Base-by-base conservation (phyloP, 768 basidiomycete species). In the Cystobasidiopsis lactophilus region DNA sequence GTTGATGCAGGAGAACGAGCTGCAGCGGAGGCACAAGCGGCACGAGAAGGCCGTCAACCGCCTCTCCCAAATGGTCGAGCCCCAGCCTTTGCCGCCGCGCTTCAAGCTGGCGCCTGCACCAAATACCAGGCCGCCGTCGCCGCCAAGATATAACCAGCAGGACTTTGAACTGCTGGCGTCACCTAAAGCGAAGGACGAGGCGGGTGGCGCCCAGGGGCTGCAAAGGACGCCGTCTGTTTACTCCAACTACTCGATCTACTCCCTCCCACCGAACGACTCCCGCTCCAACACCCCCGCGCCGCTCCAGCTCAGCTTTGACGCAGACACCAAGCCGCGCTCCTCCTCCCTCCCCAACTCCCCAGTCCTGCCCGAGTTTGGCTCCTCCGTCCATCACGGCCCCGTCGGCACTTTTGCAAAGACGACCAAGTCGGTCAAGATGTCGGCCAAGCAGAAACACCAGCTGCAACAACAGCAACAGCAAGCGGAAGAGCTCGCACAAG, bases 201-300 rank as follows among this genome's bases (percentile, higher is more conserved):
- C 41, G 19, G 41, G 27, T 11, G 41, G 7, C 19, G 19, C 19
- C 19, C 13, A 24, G 27, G 27, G 19, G 19, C 19, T 19, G 23
- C 11, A 24, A 19, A 43, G 41, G 13, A 43, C 57, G 2, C 43
- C 2, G 2, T 55, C 54, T 23, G 27, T 50, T 9, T 57, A 57
- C 37, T 51, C 48, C 21, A 14, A 50, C 11, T 59, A 57, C 45
- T 57, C 55, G 21, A 31, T 51, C 27, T 55, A 59, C 50, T 50
- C 52, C 7, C 38, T 52, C 29, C 51, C 51, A 16, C 38, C 18
- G 18, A 27, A 31, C 19, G 47, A 33, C 47, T 16, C 27, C n/a
- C 16, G 27, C 19, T 49, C 48, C 13, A 4, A 30, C 3, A 13
- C 27, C 14, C 18, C n/a, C 19, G 35, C 50, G 35, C 50, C 47